These are phyloP conservation scores for Sporopachydermia cereana DNA, from an alignment of 1,139 yeast genomes.

Conservation along the genomic window DNA sequence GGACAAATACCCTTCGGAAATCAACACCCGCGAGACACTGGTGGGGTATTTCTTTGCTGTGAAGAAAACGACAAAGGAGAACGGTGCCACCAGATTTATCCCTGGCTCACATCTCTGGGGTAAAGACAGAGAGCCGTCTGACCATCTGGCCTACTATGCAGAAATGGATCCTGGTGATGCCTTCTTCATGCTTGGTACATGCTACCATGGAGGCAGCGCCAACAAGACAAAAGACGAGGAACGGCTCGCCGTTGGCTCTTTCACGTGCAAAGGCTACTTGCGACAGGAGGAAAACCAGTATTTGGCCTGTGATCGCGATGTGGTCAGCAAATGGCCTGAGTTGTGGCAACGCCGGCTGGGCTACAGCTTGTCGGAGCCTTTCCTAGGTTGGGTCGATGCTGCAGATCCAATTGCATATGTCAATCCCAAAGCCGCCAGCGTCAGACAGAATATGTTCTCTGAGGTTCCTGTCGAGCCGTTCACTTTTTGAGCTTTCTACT, in stretches of 20 bases:
- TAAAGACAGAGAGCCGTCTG: slow-evolving; percentile 11
- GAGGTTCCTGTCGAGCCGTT: slow-evolving; percentile 5
- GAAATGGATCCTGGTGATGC: slow-evolving; percentile 20
- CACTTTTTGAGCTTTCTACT: slow-evolving; percentile 1
- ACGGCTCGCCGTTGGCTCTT: slow-evolving; percentile 22
- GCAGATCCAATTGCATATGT: slow-evolving; percentile 6
- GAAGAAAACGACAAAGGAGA: slow-evolving; percentile 17
- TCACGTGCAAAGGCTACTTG: slow-evolving; percentile 13
- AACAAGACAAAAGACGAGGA: slow-evolving; percentile 14
- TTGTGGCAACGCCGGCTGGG: slow-evolving; percentile 7
- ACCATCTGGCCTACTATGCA: slow-evolving; percentile 19
- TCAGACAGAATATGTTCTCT: slow-evolving; percentile 2
- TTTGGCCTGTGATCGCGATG: slow-evolving; percentile 6
- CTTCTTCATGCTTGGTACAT: slow-evolving; percentile 15
- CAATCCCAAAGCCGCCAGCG: neutral
- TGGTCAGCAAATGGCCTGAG: slow-evolving; percentile 4
- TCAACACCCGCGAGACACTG: slow-evolving; percentile 16
- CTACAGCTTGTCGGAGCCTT: slow-evolving; percentile 6
- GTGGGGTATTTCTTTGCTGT: slow-evolving; percentile 19
- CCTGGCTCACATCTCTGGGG: slow-evolving; percentile 22
- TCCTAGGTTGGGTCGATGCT: slow-evolving; percentile 8
- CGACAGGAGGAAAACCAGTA: slow-evolving; percentile 17
- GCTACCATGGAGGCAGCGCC: slow-evolving; percentile 16
- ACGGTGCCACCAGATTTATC: slow-evolving; percentile 22
- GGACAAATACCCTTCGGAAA: slow-evolving; percentile 10